A percentile compares a stretch with the other conserved stretches of the same genome.
These are phyloP conservation scores for Fusarium circinatum DNA, from an alignment of 2,329 filamentous ascomycete species.

Conservation along the genomic window DNA sequence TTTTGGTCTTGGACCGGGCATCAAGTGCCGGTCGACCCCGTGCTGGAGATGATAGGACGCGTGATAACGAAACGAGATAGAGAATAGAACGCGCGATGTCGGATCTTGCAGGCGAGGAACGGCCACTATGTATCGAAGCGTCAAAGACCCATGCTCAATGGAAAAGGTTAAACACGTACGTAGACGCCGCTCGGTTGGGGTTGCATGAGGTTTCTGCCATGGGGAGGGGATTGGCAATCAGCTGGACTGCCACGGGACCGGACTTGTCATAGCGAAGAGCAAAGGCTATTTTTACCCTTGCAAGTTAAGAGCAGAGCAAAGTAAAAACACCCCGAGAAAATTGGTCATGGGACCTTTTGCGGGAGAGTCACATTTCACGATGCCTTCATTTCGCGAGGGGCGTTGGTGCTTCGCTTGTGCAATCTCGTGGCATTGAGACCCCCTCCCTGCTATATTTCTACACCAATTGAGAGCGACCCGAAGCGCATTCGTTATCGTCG, in stretches of 20 bases:
- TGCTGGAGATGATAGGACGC: slow-evolving; percentile 24
- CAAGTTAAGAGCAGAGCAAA: background rate
- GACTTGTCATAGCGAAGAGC: background rate
- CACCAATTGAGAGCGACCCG: background rate
- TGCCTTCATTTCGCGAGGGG: slow-evolving; percentile 10
- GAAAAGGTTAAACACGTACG: background rate
- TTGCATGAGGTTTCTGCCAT: background rate
- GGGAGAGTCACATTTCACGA: slow-evolving; percentile 29
- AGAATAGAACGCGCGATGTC: slow-evolving; percentile 18
- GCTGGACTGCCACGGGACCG: slow-evolving; percentile 5
- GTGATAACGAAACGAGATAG: slow-evolving; percentile 17
- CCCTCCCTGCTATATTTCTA: background rate
- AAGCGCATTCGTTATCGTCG: background rate
- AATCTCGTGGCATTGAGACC: background rate
- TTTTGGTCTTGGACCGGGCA: slow-evolving; percentile 21
- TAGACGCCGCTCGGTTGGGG: slow-evolving; percentile 13
- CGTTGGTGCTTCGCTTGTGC: background rate
- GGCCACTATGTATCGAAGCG: slow-evolving; percentile 6
- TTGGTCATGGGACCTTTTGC: slow-evolving; percentile 29
- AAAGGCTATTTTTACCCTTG: background rate
- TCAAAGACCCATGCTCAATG: background rate
- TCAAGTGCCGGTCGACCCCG: slow-evolving; percentile 28
- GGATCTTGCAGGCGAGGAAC: slow-evolving; percentile 5
- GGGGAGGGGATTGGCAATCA: slow-evolving; percentile 1
- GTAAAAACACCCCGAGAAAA: slow-evolving; percentile 9